phyloP scores from a whole-genome alignment of 208 protist species.

The Trypanosoma melophagium region DNA sequence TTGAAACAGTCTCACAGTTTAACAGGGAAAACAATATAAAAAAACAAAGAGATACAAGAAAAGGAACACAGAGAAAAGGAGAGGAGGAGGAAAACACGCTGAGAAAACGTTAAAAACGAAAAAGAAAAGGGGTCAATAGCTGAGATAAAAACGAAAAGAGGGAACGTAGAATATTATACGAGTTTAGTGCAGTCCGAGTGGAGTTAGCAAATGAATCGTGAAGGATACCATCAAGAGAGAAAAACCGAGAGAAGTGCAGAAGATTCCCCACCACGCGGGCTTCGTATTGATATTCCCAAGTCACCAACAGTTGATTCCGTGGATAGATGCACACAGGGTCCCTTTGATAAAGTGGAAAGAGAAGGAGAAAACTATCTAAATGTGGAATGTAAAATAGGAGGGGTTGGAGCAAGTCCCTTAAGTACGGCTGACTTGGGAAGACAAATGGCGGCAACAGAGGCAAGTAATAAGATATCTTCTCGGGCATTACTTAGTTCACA shows the following conservation, averaged over 20 bases:
- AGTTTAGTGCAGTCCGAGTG: neutral
- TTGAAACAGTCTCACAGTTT: too few species aligned
- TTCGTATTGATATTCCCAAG: constrained; percentile 16
- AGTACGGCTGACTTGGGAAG: constrained; percentile 14
- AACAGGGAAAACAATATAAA: too few species aligned
- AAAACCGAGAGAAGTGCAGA: neutral
- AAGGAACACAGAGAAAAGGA: too few species aligned
- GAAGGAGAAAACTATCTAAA: neutral
- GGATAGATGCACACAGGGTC: neutral
- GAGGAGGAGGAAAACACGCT: neutral
- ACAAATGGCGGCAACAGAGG: constrained; percentile 19
- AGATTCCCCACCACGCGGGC: neutral
- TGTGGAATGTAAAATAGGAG: neutral
- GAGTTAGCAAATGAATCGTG: neutral
- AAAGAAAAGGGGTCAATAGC: neutral
- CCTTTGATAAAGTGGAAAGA: neutral
- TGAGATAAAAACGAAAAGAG: neutral
- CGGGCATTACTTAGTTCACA: constrained; percentile 12
- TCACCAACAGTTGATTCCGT: neutral
- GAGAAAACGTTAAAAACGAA: neutral
- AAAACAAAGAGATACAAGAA: too few species aligned
- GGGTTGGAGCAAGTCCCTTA: constrained; percentile 10
- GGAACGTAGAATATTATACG: neutral
- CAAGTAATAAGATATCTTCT: constrained; percentile 26
- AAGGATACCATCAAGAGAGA: neutral